phyloP scores from a whole-genome alignment of 148 eudicot species.

The Vaccinium corymbosum region DNA sequence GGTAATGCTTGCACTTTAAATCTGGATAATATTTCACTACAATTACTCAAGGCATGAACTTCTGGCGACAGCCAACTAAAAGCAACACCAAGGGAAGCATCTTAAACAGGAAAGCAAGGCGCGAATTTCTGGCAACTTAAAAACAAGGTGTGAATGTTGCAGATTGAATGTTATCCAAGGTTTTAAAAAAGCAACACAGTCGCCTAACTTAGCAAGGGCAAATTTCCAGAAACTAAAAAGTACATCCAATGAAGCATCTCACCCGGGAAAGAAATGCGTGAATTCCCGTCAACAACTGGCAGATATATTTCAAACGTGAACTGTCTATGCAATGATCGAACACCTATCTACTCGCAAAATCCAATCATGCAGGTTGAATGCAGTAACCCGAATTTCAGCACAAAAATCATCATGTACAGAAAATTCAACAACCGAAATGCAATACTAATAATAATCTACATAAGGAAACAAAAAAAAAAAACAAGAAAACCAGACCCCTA shows the following conservation, averaged over 20 bases:
- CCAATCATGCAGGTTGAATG: not conserved
- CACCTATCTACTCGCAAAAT: not conserved
- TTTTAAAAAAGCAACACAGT: not conserved
- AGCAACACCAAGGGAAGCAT: not conserved
- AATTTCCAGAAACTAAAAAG: not conserved
- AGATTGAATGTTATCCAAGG: not conserved
- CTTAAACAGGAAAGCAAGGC: too few relatives aligned
- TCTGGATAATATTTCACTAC: not conserved
- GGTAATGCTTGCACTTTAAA: not conserved
- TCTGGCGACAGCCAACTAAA: too few relatives aligned
- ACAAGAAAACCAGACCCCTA: not conserved
- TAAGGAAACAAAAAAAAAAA: not conserved
- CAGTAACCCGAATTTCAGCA: not conserved
- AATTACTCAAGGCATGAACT: not conserved
- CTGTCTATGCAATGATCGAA: conserved; percentile 8
- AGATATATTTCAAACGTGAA: not conserved
- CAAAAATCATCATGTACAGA: not conserved
- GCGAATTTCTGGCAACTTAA: not conserved
- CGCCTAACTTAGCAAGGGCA: not conserved
- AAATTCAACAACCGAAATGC: conserved; percentile 8
- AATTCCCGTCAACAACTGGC: not conserved
- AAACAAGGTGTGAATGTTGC: not conserved
- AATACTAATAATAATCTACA: not conserved
- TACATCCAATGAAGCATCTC: not conserved
- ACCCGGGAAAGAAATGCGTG: not conserved